Conservation (phyloP, 768 basidiomycete genomes). For the Lactifluus hygrophoroides region DNA sequence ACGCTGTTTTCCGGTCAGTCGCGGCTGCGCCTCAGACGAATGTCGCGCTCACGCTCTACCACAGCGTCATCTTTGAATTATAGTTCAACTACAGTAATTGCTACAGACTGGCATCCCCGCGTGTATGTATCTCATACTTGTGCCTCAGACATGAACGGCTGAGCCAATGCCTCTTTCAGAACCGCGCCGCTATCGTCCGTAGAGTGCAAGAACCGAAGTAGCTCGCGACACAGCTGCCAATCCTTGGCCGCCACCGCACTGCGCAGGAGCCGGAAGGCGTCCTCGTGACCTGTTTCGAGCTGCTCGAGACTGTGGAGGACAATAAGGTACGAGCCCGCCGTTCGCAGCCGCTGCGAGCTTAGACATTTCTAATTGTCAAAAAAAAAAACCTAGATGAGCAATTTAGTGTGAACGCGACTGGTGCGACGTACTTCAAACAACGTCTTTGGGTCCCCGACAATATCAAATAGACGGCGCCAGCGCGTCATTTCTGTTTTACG, state of each 20-base stretch:
- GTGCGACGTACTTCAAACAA: slow-evolving; percentile 75
- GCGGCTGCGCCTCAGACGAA: background rate
- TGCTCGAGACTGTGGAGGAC: slow-evolving; percentile 93
- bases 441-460: slow-evolving; percentile 83
- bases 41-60: no score
- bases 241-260: slow-evolving; percentile 71
- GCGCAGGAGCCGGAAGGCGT: slow-evolving; percentile 73
- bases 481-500: slow-evolving; percentile 90
- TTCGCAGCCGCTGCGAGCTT: slow-evolving; percentile 61
- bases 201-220: slow-evolving; percentile 86
- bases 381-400: no score
- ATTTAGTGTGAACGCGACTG: no score
- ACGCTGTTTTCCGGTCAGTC: background rate
- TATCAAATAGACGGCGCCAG: slow-evolving; percentile 82
- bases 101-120: no score
- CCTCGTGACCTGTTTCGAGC: slow-evolving; percentile 66
- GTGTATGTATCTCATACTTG: background rate
- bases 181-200: slow-evolving; percentile 81
- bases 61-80: no score
- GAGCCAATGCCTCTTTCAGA: slow-evolving; percentile 50
- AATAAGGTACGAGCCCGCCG: slow-evolving; percentile 86
- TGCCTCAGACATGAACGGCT: slow-evolving; percentile 35
- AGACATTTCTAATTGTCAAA: slow-evolving; percentile 57
- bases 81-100: no score
- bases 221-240: slow-evolving; percentile 86